Conservation (phyloP, 2,329 filamentous ascomycete genomes). For the Davidsoniella virescens region DNA sequence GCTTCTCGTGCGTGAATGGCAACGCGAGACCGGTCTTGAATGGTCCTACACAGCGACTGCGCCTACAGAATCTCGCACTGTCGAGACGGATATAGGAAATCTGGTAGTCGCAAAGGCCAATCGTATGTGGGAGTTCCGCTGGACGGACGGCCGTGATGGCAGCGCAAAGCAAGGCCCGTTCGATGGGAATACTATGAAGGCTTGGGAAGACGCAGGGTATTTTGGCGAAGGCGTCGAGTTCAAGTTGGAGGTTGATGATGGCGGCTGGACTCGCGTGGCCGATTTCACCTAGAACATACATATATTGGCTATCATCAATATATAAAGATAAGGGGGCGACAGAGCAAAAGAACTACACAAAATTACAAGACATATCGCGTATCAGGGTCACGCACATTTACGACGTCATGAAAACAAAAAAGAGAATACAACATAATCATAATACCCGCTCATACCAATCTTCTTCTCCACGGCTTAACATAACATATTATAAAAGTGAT, state of each 20-base stretch:
- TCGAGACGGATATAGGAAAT: background rate
- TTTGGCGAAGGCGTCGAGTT: slow-evolving; percentile 85
- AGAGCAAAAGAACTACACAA: background rate
- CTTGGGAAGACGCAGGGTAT: slow-evolving; percentile 84
- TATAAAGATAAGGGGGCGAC: background rate
- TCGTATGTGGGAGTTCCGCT: slow-evolving; percentile 75
- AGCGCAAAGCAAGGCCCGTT: slow-evolving; percentile 73
- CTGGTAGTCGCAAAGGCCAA: slow-evolving; percentile 11
- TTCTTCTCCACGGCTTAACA: background rate
- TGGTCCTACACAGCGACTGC: slow-evolving; percentile 40
- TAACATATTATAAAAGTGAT: no score
- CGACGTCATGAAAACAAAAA: background rate
- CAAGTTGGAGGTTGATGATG: slow-evolving; percentile 37
- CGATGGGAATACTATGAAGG: slow-evolving; percentile 68
- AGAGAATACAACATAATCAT: background rate
- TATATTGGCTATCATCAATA: no score
- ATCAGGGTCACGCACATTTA: background rate
- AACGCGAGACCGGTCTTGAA: slow-evolving; percentile 69
- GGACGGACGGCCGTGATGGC: slow-evolving; percentile 74
- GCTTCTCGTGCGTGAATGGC: slow-evolving; percentile 65
- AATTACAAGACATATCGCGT: background rate
- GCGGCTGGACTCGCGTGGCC: slow-evolving; percentile 34
- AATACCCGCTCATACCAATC: no score
- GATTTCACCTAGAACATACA: slow-evolving; percentile 28
- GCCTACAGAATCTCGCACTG: slow-evolving; percentile 13